Conservation (phyloP, 108 stramenopile genomes). For the Hondaea fermentalgiana region DNA sequence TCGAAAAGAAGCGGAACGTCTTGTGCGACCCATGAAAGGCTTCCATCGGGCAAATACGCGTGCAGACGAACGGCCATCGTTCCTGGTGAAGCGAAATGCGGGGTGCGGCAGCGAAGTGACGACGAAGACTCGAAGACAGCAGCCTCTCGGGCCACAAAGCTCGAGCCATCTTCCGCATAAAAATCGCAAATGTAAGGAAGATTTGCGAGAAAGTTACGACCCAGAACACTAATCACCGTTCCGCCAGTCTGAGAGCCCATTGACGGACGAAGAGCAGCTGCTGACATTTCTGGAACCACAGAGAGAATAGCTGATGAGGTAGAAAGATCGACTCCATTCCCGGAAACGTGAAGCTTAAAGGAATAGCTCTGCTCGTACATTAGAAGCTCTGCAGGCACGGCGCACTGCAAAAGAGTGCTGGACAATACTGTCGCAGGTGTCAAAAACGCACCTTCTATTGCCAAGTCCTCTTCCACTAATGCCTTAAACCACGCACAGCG, state of each 20-base stretch:
- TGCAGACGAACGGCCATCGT: not conserved
- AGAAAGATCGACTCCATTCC: not conserved
- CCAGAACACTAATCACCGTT: not conserved
- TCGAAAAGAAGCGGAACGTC: not conserved
- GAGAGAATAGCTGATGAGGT: not conserved
- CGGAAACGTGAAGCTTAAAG: not conserved
- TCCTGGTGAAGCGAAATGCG: not conserved
- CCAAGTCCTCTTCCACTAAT: not conserved
- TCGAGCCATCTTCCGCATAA: not conserved
- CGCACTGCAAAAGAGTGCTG: not conserved
- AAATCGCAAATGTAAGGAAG: not conserved
- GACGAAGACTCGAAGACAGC: not conserved
- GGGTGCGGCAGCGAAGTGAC: not conserved
- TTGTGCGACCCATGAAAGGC: not conserved
- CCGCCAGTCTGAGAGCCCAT: not conserved
- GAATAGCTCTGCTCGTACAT: not conserved
- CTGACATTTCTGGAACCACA: not conserved
- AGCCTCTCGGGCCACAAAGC: not conserved
- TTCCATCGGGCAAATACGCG: not conserved
- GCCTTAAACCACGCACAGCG: not conserved
- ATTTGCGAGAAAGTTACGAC: not conserved
- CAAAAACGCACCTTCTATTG: not conserved
- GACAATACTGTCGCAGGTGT: not conserved
- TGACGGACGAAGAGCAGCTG: not conserved
- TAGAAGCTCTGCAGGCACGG: not conserved